Evolutionary conservation across 129 eudicot species (phyloP).

Genomic region (Flaveria trinervia): DNA sequence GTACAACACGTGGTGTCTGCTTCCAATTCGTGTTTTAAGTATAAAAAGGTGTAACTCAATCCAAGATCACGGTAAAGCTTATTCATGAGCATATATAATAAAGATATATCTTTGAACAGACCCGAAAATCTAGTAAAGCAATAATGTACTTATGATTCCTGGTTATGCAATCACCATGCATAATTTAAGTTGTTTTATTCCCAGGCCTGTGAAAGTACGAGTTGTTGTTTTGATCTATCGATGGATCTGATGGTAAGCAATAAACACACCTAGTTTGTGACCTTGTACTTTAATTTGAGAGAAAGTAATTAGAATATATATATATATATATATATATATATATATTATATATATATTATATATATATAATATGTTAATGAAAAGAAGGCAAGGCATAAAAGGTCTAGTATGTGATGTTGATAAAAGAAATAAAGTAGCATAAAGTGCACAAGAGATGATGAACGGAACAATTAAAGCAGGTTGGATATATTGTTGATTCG

Average conservation of each 20-base stretch:
- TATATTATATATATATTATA: too few relatives aligned
- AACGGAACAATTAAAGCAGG: constrained; percentile 32
- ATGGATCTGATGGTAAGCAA: neutral
- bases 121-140: constrained; percentile 19
- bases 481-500: constrained; percentile 25
- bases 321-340: neutral
- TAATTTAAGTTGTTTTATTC: constrained; percentile 16
- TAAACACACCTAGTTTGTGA: constrained; percentile 19
- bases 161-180: constrained; percentile 22
- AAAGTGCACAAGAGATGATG: constrained; percentile 13
- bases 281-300: constrained; percentile 1
- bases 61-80: constrained; percentile 22
- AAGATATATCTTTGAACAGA: constrained; percentile 28
- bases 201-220: neutral
- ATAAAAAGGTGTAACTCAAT: constrained; percentile 32
- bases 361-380: neutral
- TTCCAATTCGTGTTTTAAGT: constrained; percentile 22
- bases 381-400: constrained; percentile 21
- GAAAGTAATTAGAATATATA: neutral
- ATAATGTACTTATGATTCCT: constrained; percentile 26
- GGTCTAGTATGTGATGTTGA: neutral
- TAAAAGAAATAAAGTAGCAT: constrained; percentile 25
- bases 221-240: neutral
- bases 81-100: constrained; percentile 8
- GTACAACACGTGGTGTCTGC: neutral